Conservation (phyloP, 2,329 filamentous ascomycete species). For the Pseudogymnoascus destructans region DNA sequence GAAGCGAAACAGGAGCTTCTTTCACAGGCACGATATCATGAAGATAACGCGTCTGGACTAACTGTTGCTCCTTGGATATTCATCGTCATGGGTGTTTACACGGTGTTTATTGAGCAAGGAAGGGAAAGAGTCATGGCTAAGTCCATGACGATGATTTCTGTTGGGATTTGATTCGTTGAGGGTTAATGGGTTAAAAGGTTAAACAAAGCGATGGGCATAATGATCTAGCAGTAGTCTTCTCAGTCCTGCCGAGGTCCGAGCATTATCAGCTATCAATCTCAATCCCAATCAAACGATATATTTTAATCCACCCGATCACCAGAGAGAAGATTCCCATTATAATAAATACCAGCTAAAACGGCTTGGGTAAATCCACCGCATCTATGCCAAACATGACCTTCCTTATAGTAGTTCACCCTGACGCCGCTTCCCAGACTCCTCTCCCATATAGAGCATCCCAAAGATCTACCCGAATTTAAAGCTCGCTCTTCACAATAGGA, state of each 20-base stretch:
- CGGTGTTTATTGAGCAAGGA: background rate
- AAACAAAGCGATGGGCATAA: background rate
- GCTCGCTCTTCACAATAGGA: constrained; percentile 22
- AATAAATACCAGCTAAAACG: background rate
- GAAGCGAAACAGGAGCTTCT: constrained; percentile 64
- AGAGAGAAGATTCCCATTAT: constrained; percentile 8
- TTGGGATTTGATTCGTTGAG: background rate
- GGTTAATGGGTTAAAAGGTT: background rate
- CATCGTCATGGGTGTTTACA: background rate
- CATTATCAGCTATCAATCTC: background rate
- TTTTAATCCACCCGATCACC: background rate
- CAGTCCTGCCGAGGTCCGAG: background rate
- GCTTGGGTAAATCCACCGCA: background rate
- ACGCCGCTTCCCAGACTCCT: background rate
- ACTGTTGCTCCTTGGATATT: background rate
- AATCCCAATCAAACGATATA: background rate
- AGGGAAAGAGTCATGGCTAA: background rate
- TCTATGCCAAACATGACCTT: background rate
- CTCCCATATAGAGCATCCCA: background rate
- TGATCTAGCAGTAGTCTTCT: background rate
- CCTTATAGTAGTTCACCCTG: constrained; percentile 3
- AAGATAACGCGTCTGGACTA: constrained; percentile 12
- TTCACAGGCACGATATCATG: constrained; percentile 61
- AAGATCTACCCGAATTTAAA: constrained; percentile 17
- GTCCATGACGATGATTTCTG: background rate